These are phyloP conservation scores for Cyclostephanos invisitatus DNA, from an alignment of 108 stramenopile species.

Conservation along the genomic window DNA sequence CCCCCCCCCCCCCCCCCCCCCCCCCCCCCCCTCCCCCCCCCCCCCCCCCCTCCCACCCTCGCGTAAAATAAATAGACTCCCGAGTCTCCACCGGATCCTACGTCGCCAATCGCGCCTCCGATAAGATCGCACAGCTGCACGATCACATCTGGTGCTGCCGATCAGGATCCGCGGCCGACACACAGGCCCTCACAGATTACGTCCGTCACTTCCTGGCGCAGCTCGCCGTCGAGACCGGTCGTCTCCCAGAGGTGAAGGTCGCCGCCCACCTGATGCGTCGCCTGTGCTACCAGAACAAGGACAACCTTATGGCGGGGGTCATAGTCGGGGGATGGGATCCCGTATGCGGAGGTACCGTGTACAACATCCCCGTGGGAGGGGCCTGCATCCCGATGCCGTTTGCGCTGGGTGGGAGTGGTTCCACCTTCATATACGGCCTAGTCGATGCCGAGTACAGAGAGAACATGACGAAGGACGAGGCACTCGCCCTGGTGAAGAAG, in stretches of 20 bases:
- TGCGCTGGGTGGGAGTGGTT: conserved; percentile 93
- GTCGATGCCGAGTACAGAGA: conserved; percentile 83
- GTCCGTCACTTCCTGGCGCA: conserved; percentile 84
- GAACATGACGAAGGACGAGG: conserved; percentile 91
- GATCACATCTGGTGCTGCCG: conserved; percentile 96
- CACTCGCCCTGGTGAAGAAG: conserved; percentile 78
- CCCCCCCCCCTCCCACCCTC: too few relatives aligned
- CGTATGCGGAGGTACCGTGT: conserved; percentile 84
- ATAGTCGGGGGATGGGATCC: conserved; percentile 98
- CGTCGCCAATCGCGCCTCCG: conserved; percentile 93
- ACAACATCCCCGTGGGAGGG: conserved; percentile 94
- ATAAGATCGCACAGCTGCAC: conserved; percentile 94
- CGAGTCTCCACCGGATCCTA: conserved; percentile 96
- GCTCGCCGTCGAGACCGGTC: conserved; percentile 87
- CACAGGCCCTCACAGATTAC: conserved; percentile 94
- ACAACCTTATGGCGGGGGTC: conserved; percentile 92
- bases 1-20: too few relatives aligned
- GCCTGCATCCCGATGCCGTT: conserved; percentile 91
- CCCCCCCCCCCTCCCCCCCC: not conserved
- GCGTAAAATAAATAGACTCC: conserved; percentile 73
- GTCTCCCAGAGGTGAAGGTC: conserved; percentile 86
- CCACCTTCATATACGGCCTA: conserved; percentile 91
- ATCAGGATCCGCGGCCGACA: conserved; percentile 95
- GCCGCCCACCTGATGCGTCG: conserved; percentile 88
- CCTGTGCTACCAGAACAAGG: conserved; percentile 96